These are phyloP conservation scores for Inosperma sp. DNA, from an alignment of 768 basidiomycete species.

Conservation along the genomic window DNA sequence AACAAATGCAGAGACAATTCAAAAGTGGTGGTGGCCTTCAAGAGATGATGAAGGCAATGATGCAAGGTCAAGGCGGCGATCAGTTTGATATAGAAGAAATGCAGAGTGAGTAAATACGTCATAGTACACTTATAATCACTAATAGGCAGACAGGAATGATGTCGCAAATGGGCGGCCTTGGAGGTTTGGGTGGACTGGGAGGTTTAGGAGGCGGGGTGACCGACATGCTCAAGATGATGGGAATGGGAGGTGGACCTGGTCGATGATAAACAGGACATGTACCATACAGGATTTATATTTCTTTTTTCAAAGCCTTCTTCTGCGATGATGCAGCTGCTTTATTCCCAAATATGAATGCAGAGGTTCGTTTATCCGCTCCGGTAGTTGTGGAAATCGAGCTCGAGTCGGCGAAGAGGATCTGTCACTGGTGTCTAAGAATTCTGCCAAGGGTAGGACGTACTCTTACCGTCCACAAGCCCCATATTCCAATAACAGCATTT, in stretches of 20 bases:
- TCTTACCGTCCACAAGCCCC: conserved; percentile 70
- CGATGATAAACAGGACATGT: conserved; percentile 19
- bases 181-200: conserved; percentile 53
- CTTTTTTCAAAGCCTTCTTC: conserved; percentile 54
- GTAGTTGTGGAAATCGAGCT: conserved; percentile 61
- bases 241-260: conserved; percentile 52
- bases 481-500: conserved; percentile 50
- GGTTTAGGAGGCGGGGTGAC: conserved; percentile 64
- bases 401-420: conserved; percentile 62
- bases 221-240: conserved; percentile 89
- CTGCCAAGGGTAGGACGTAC: conserved; percentile 4
- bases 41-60: conserved; percentile 98
- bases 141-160: conserved; percentile 65
- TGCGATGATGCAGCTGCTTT: conserved; percentile 57
- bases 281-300: conserved; percentile 24
- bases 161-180: conserved; percentile 74
- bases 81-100: conserved; percentile 92
- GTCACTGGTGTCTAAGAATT: background rate
- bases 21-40: conserved; percentile 85
- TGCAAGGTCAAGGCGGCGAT: conserved; percentile 90
- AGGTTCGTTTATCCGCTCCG: conserved; percentile 79
- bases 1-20: conserved; percentile 85
- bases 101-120: conserved; percentile 57
- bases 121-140: background rate
- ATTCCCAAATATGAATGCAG: conserved; percentile 76